Percentiles rank a stretch among this genome's conserved stretches.
Conservation (phyloP, 108 stramenopile genomes). For the Skeletonema costatum region DNA sequence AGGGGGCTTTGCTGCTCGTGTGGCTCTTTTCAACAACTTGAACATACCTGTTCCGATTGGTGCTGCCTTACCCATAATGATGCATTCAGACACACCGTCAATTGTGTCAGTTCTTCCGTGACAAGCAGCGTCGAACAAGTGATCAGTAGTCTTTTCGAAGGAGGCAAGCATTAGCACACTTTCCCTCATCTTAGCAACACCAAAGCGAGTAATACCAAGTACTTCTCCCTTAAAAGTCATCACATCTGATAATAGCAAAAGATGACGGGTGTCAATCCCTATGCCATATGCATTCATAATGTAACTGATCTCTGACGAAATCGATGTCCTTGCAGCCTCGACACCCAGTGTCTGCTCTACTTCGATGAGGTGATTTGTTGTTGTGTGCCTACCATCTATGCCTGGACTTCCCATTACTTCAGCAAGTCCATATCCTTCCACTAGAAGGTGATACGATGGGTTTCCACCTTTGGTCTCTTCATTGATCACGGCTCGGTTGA, state of each 20-base stretch:
- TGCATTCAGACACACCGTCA: constrained; percentile 98
- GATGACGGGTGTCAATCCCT: constrained; percentile 94
- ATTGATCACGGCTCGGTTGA: constrained; percentile 97
- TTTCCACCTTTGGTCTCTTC: constrained; percentile 81
- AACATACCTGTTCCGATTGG: constrained; percentile 97
- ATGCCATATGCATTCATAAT: constrained; percentile 98
- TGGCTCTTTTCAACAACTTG: constrained; percentile 87
- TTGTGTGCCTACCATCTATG: constrained; percentile 88
- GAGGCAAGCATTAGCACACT: constrained; percentile 98
- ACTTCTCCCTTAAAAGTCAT: constrained; percentile 99
- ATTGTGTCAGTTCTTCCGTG: constrained; percentile 96
- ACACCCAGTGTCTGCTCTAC: constrained; percentile 93
- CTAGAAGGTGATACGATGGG: constrained; percentile 88
- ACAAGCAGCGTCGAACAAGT: constrained; percentile 98
- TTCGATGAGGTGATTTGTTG: constrained; percentile 97
- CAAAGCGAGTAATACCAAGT: constrained; percentile 97
- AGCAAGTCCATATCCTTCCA: constrained; percentile 96
- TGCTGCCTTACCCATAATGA: constrained; percentile 99
- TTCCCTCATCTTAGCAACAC: constrained; percentile 98
- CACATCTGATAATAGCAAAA: constrained; percentile 95
- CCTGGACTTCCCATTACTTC: constrained; percentile 97
- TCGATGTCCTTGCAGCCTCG: constrained; percentile 95
- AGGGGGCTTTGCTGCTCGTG: constrained; percentile 27
- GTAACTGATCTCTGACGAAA: constrained; percentile 92
- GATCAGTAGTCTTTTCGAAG: constrained; percentile 99